Percentiles rank a stretch among this genome's conserved stretches.
These are phyloP conservation scores for Capsella rubella DNA, from an alignment of 441 rosid genomes.

Conservation along the genomic window DNA sequence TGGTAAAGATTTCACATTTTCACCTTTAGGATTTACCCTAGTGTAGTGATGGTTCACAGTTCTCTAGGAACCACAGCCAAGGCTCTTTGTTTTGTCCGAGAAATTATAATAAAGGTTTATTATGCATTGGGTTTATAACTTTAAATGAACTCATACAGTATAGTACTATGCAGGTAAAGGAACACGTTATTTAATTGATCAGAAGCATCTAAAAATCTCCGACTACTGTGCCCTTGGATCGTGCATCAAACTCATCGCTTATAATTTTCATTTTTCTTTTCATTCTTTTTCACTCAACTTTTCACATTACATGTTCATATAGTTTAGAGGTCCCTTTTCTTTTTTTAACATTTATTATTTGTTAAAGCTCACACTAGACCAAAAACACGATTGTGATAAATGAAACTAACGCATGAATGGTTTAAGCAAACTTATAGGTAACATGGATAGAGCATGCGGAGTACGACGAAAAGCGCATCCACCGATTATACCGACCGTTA, in stretches of 20 bases:
- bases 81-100: constrained; percentile 19
- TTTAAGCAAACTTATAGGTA: constrained; percentile 55
- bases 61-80: constrained; percentile 28
- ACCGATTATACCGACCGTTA: constrained; percentile 68
- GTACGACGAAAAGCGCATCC: constrained; percentile 69
- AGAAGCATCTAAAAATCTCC: constrained; percentile 69
- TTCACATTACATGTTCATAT: background rate
- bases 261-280: background rate
- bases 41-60: constrained; percentile 16
- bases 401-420: background rate
- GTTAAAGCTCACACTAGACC: background rate
- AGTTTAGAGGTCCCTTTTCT: background rate
- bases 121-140: constrained; percentile 30
- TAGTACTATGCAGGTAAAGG: constrained; percentile 16
- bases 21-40: constrained; percentile 7
- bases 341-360: background rate
- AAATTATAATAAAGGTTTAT: background rate
- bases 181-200: constrained; percentile 43
- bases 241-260: constrained; percentile 32
- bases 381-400: background rate
- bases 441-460: constrained; percentile 97
- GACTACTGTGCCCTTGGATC: constrained; percentile 51
- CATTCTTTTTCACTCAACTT: background rate
- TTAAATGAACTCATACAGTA: background rate
- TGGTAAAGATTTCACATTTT: constrained; percentile 9